A percentile compares a stretch with the other conserved stretches of the same genome.
phyloP scores from a whole-genome alignment of 169 alveolate genomes.

The Plasmodium gallinaceum region DNA sequence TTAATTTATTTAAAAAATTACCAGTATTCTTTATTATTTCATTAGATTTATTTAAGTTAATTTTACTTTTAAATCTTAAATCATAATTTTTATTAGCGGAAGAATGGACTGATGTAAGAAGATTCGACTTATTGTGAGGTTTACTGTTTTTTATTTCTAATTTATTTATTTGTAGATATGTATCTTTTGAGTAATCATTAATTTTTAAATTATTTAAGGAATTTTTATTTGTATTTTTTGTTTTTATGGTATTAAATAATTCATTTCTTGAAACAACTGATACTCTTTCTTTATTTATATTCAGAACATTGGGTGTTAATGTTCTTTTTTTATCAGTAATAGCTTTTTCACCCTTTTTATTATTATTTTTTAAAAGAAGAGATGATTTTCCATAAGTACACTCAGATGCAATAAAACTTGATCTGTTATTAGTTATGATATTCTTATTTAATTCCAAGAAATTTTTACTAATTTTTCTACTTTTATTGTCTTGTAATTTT shows the following conservation, averaged over 20 bases:
- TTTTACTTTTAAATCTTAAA: constrained; percentile 3
- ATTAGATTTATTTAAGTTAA: neutral
- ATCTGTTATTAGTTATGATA: constrained; percentile 18
- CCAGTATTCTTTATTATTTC: neutral
- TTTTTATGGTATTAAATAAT: constrained; percentile 26
- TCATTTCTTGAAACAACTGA: constrained; percentile 44
- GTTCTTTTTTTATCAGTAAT: constrained; percentile 32
- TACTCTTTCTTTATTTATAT: constrained; percentile 10
- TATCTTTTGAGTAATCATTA: neutral
- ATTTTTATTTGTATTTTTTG: neutral
- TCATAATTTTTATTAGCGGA: neutral
- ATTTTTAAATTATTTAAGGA: neutral
- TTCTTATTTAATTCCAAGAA: constrained; percentile 24
- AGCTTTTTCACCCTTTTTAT: constrained; percentile 12
- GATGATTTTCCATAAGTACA: neutral
- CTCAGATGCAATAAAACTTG: constrained; percentile 29
- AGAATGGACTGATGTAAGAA: no score
- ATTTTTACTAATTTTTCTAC: constrained; percentile 19
- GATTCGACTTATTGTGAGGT: no score
- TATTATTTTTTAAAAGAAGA: neutral
- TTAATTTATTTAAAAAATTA: neutral
- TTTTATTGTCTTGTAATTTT: neutral
- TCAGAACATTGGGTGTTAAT: constrained; percentile 13
- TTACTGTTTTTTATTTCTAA: no score
- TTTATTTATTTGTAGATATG: no score